phyloP scores from a whole-genome alignment of 1,139 yeast genomes.

The Nadsonia starkeyi-henricii region DNA sequence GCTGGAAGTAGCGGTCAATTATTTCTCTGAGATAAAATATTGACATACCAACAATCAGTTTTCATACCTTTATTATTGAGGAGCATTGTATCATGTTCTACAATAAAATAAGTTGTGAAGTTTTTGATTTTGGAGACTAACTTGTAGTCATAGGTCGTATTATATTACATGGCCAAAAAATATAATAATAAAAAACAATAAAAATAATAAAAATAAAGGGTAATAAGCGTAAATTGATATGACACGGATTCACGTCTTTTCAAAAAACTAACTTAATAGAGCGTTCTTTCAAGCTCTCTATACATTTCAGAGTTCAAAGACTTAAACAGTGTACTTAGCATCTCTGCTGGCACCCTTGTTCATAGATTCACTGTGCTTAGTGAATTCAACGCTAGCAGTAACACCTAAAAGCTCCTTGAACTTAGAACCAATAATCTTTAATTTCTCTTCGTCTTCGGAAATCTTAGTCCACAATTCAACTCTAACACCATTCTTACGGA shows the following conservation, averaged over 20 bases:
- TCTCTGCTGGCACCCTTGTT: background rate
- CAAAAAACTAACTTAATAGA: background rate
- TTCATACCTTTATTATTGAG: too few relatives aligned
- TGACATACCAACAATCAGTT: too few relatives aligned
- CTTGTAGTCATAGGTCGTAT: background rate
- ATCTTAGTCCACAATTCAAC: constrained; percentile 91
- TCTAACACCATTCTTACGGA: constrained; percentile 71
- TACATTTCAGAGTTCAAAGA: background rate
- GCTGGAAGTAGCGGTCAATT: background rate
- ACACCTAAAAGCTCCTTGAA: constrained; percentile 71
- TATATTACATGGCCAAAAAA: background rate
- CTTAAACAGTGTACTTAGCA: background rate
- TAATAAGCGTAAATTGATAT: background rate
- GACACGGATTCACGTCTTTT: background rate
- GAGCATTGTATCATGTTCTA: too few relatives aligned
- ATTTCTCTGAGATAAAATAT: too few relatives aligned
- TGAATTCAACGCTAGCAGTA: constrained; percentile 41
- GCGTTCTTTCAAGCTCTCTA: background rate
- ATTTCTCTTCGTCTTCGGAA: constrained; percentile 43
- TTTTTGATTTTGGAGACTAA: too few relatives aligned
- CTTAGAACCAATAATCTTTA: constrained; percentile 46
- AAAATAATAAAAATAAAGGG: too few relatives aligned
- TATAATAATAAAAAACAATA: background rate
- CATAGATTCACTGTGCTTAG: background rate
- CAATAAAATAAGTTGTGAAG: too few relatives aligned